Evolutionary conservation across 2,329 filamentous ascomycete genomes (phyloP).

Genomic region (Botryotinia globosa): DNA sequence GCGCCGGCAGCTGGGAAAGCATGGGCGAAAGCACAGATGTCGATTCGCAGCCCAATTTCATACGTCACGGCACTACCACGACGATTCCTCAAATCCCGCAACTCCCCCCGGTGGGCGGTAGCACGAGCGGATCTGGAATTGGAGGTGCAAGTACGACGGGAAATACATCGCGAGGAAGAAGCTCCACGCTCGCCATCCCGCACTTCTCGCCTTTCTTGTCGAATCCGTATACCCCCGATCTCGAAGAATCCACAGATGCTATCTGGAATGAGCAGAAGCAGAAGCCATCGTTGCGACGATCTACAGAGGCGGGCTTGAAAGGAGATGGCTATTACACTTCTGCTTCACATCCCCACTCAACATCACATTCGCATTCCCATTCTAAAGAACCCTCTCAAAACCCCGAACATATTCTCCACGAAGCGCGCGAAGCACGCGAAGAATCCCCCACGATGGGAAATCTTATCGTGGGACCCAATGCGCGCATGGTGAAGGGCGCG

Average conservation of each 20-base stretch:
- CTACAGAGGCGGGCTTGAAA: slow-evolving; percentile 25
- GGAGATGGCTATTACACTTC: background rate
- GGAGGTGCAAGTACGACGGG: background rate
- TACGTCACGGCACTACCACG: slow-evolving; percentile 8
- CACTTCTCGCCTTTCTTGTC: background rate
- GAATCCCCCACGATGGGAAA: slow-evolving; percentile 20
- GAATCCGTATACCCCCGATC: background rate
- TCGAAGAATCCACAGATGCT: too few species aligned
- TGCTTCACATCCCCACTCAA: background rate
- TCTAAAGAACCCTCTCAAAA: too few species aligned
- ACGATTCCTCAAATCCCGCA: background rate
- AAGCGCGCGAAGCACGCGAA: background rate
- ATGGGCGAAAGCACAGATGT: slow-evolving; percentile 2
- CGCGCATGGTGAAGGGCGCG: slow-evolving; percentile 26
- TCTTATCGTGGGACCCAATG: slow-evolving; percentile 19
- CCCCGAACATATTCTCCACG: background rate
- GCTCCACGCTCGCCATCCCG: slow-evolving; percentile 3
- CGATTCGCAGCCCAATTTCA: slow-evolving; percentile 19
- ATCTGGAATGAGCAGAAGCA: background rate
- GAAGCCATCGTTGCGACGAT: slow-evolving; percentile 11
- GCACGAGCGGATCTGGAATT: background rate
- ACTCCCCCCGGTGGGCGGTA: background rate
- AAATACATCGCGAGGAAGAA: background rate
- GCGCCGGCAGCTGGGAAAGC: slow-evolving; percentile 16
- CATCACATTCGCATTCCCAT: too few species aligned